Evolutionary conservation across 164 flowering plant genomes (phyloP).

Genomic region (Hamamelis virginiana): DNA sequence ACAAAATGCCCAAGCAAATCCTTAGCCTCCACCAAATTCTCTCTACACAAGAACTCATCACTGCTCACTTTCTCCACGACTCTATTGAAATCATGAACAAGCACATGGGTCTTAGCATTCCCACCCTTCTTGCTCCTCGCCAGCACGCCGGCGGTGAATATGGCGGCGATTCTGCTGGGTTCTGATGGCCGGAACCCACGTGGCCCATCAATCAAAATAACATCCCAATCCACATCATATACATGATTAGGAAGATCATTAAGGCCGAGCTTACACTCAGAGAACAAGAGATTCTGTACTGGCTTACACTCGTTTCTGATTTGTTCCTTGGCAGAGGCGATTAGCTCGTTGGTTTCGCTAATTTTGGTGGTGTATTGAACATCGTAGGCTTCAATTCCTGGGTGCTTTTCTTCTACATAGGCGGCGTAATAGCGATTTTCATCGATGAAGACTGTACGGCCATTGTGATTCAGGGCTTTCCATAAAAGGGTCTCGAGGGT

Average conservation of each 20-base stretch:
- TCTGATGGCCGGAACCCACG: constrained; percentile 70
- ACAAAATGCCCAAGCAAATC: constrained; percentile 72
- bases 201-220: constrained; percentile 87
- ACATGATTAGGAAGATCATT: constrained; percentile 89
- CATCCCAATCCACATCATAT: constrained; percentile 88
- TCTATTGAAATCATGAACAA: constrained; percentile 74
- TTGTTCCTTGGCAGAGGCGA: constrained; percentile 53
- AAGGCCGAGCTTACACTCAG: constrained; percentile 78
- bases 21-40: constrained; percentile 65
- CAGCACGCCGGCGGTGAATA: constrained; percentile 85
- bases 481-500: constrained; percentile 47
- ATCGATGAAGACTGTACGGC: constrained; percentile 48
- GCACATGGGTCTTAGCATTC: constrained; percentile 62
- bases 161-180: constrained; percentile 83
- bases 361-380: constrained; percentile 70
- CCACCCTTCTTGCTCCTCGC: constrained; percentile 80
- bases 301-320: constrained; percentile 71
- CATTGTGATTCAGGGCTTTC: constrained; percentile 51
- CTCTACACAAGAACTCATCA: constrained; percentile 72
- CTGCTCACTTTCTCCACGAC: constrained; percentile 63
- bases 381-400: constrained; percentile 41
- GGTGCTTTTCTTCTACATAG: constrained; percentile 40
- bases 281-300: constrained; percentile 83
- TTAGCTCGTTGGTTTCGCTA: constrained; percentile 49
- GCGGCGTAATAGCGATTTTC: constrained; percentile 55